A percentile compares a stretch with the other conserved stretches of the same genome.
phyloP scores from a whole-genome alignment of 179 eudicot species.

The Actinidia polygama region DNA sequence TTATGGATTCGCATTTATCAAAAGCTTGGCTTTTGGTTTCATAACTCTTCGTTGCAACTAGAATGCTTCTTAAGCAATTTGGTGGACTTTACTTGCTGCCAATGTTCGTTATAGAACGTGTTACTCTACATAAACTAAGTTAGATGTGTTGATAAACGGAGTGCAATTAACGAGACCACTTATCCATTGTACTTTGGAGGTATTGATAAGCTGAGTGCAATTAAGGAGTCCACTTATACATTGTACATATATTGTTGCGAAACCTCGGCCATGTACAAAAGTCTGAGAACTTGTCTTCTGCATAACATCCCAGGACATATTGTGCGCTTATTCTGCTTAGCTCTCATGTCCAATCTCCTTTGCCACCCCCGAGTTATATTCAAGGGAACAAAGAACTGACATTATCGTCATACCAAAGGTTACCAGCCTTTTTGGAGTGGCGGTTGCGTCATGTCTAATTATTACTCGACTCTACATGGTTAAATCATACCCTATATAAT shows the following conservation, averaged over 20 bases:
- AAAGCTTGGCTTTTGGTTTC: neutral
- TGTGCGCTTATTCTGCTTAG: no score
- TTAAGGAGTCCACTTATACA: neutral
- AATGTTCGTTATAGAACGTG: neutral
- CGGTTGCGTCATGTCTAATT: no score
- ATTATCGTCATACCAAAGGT: no score
- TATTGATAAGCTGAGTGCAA: neutral
- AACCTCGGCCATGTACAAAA: neutral
- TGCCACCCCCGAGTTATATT: no score
- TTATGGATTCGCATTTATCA: neutral
- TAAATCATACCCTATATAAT: no score
- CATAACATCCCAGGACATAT: no score
- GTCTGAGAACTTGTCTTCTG: neutral
- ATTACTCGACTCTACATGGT: no score
- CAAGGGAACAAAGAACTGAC: no score
- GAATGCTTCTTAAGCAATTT: neutral
- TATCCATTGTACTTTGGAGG: neutral
- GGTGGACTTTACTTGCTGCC: neutral
- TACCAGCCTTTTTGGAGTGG: no score
- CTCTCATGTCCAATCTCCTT: no score
- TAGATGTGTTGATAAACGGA: neutral
- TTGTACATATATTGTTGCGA: neutral
- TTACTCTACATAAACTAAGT: neutral
- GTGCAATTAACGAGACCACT: neutral
- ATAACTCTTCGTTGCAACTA: neutral